phyloP scores from a whole-genome alignment of 192 early-diverging fungal species.

The Dissophora ornata region DNA sequence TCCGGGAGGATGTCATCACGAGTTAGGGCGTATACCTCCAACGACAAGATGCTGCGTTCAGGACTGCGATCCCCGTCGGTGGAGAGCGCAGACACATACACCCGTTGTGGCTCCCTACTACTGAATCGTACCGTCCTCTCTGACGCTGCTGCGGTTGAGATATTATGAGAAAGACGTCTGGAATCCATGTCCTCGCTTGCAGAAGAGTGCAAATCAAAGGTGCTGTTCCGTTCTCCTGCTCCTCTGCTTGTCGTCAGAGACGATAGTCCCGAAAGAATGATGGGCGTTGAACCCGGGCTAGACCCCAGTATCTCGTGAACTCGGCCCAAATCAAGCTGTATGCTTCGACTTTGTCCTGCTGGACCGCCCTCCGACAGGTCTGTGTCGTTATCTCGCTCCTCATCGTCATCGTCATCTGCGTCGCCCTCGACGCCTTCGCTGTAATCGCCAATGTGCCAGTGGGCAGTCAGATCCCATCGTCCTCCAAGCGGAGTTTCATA shows the following conservation, averaged over 20 bases:
- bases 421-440: slow-evolving; percentile 45
- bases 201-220: not conserved
- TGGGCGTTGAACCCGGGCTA: slow-evolving; percentile 31
- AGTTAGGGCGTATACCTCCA: not conserved
- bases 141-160: not conserved
- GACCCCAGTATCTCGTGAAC: slow-evolving; percentile 36
- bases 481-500: slow-evolving; percentile 22
- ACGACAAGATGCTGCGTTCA: not conserved
- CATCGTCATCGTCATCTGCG: slow-evolving; percentile 43
- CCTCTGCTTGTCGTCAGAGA: not conserved
- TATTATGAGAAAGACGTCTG: no score
- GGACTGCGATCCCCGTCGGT: not conserved
- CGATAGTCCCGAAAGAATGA: not conserved
- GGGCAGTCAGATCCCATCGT: slow-evolving; percentile 40
- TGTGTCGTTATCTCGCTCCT: slow-evolving; percentile 32
- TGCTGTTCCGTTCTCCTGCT: not conserved
- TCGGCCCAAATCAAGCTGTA: slow-evolving; percentile 17
- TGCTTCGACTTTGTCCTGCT: not conserved
- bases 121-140: slow-evolving; percentile 23
- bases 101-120: not conserved
- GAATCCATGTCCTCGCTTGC: slow-evolving; percentile 12
- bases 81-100: not conserved
- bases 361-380: slow-evolving; percentile 32
- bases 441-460: slow-evolving; percentile 41
- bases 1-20: slow-evolving; percentile 1